Percentiles rank a stretch among this genome's conserved stretches.
These are phyloP conservation scores for Pseudomassariella vexata DNA, from an alignment of 2,329 filamentous ascomycete genomes.

Conservation along the genomic window DNA sequence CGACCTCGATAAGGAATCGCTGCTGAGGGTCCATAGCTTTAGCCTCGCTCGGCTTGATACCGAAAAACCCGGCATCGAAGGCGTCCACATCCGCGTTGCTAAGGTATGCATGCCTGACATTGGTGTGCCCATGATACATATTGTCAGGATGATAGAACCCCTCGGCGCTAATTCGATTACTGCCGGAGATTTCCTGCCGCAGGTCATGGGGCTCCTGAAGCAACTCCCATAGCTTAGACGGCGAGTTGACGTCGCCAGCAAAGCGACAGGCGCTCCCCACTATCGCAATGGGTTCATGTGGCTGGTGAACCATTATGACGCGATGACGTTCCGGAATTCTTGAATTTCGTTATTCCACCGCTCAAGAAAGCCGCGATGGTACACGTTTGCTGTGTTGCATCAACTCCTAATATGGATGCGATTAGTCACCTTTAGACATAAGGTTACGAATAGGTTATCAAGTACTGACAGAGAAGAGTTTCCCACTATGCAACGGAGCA, in stretches of 20 bases:
- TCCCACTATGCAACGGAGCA: no score
- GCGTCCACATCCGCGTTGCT: conserved; percentile 12
- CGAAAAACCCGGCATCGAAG: conserved; percentile 37
- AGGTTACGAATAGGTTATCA: no score
- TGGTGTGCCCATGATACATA: conserved; percentile 15
- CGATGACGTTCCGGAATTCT: no score
- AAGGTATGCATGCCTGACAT: conserved; percentile 15
- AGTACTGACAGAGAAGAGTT: no score
- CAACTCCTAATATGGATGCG: no score
- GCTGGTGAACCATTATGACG: no score
- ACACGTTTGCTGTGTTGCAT: no score
- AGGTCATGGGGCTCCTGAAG: conserved; percentile 5
- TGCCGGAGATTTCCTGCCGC: conserved; percentile 1
- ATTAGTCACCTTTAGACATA: no score
- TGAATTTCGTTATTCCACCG: no score
- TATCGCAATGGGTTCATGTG: conserved; percentile 10
- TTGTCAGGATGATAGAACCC: conserved; percentile 11
- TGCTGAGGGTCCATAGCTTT: conserved; percentile 33
- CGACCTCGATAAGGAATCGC: conserved; percentile 28
- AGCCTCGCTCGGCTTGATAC: conserved; percentile 27
- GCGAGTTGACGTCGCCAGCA: conserved; percentile 6
- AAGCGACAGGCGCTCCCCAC: conserved; percentile 9
- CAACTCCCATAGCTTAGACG: conserved; percentile 7
- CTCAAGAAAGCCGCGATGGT: no score
- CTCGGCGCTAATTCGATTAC: conserved; percentile 6